phyloP scores from a whole-genome alignment of 2,329 filamentous ascomycete species.

The Pseudogymnoascus pannorum region DNA sequence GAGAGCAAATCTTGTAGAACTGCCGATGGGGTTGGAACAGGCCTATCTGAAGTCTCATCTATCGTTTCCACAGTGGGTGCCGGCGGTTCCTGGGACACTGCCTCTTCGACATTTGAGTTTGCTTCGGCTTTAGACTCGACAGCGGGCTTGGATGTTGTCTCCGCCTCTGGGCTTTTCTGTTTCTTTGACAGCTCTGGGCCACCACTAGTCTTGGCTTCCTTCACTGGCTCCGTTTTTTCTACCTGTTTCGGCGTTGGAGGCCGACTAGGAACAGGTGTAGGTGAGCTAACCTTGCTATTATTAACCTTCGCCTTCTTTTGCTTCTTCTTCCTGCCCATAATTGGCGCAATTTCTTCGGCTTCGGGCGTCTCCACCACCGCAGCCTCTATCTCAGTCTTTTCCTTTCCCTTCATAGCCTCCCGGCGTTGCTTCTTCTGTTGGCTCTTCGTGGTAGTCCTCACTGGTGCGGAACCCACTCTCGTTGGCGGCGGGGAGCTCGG shows the following conservation, averaged over 20 bases:
- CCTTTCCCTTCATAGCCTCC: conserved; percentile 58
- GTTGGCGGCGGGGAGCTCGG: conserved; percentile 63
- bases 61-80: conserved; percentile 19
- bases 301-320: conserved; percentile 64
- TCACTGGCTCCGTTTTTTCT: conserved; percentile 9
- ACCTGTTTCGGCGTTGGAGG: conserved; percentile 20
- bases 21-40: conserved; percentile 24
- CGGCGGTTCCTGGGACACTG: conserved; percentile 16
- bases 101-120: conserved; percentile 14
- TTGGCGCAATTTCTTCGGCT: conserved; percentile 53
- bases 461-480: conserved; percentile 60
- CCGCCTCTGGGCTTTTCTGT: conserved; percentile 12
- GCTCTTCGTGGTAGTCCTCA: conserved; percentile 67
- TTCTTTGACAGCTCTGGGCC: conserved; percentile 11
- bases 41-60: conserved; percentile 25
- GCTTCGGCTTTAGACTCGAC: conserved; percentile 17
- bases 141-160: conserved; percentile 14
- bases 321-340: conserved; percentile 77
- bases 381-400: conserved; percentile 45
- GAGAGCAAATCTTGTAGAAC: conserved; percentile 35
- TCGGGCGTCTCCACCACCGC: conserved; percentile 36
- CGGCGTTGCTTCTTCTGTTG: conserved; percentile 71
- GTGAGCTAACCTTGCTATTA: conserved; percentile 22
- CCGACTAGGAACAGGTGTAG: conserved; percentile 23
- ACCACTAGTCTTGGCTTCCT: conserved; percentile 4